phyloP scores from a whole-genome alignment of 2,329 filamentous ascomycete species.

The Aaosphaeria pasadenensis region DNA sequence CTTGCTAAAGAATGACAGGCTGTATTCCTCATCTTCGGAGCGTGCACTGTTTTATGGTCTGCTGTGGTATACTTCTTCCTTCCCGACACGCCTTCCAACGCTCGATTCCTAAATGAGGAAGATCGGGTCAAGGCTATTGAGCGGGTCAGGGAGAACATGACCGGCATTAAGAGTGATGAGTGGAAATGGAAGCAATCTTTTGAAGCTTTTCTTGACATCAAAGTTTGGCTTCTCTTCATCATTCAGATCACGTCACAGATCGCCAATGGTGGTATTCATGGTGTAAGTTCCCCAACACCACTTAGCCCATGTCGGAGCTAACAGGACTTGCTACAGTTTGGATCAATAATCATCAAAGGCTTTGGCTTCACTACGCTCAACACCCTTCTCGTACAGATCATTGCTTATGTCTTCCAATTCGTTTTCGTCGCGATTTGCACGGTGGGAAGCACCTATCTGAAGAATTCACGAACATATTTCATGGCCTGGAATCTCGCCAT shows the following conservation, averaged over 20 bases:
- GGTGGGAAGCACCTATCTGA: constrained; percentile 2
- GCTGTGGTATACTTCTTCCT: not conserved
- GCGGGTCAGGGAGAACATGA: constrained; percentile 9
- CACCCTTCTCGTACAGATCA: constrained; percentile 10
- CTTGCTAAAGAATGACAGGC: not conserved
- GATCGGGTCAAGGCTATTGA: constrained; percentile 32
- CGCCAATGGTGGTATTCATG: constrained; percentile 3
- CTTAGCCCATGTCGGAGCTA: not conserved
- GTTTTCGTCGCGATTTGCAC: constrained; percentile 4
- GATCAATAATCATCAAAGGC: constrained; percentile 4
- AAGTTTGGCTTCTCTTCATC: constrained; percentile 6
- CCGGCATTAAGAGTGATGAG: constrained; percentile 18
- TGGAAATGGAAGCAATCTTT: constrained; percentile 38
- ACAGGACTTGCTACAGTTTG: not conserved
- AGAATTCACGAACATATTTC: constrained; percentile 9
- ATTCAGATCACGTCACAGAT: constrained; percentile 3
- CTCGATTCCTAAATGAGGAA: constrained; percentile 1
- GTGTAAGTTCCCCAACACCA: not conserved
- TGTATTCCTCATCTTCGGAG: constrained; percentile 9
- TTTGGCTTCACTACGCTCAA: constrained; percentile 5
- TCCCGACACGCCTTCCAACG: not conserved
- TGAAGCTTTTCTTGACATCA: constrained; percentile 27
- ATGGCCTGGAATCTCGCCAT: constrained; percentile 12
- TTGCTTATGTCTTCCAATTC: constrained; percentile 12
- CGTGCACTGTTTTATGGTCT: constrained; percentile 23